Evolutionary conservation across 2,329 filamentous ascomycete genomes (phyloP).

Genomic region (Nemania diffusa): DNA sequence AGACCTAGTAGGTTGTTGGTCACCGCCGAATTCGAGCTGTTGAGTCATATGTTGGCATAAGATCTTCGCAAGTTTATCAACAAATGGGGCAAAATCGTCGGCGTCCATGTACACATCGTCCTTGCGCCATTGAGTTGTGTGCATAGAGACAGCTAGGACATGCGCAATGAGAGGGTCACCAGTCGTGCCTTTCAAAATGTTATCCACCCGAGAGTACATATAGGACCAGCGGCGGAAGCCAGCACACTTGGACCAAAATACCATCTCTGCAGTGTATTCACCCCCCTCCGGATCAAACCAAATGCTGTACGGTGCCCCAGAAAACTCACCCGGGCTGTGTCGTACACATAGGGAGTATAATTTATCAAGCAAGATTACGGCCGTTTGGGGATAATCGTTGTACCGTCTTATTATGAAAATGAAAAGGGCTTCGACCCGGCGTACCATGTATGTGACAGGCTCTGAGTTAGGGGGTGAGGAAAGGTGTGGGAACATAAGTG

Average conservation of each 20-base stretch:
- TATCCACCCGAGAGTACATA: neutral
- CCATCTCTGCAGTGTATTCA: neutral
- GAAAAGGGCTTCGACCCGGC: neutral
- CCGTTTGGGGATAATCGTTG: neutral
- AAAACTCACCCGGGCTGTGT: neutral
- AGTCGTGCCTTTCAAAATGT: neutral
- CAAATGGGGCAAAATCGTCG: neutral
- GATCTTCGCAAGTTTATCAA: neutral
- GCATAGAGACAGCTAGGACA: neutral
- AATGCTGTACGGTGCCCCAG: accelerated
- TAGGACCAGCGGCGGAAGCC: accelerated
- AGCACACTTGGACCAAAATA: constrained; percentile 1
- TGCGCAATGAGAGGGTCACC: neutral
- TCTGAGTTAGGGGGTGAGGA: too few relatives aligned
- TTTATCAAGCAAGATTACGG: constrained; percentile 11
- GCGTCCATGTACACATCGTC: neutral
- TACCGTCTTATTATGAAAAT: neutral
- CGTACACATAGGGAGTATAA: neutral
- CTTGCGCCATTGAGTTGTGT: neutral
- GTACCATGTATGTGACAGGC: neutral
- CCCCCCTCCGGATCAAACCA: neutral
- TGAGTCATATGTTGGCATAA: neutral
- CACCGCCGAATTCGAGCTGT: neutral
- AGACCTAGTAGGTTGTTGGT: neutral
- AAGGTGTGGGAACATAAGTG: neutral